Evolutionary conservation across 129 eudicot genomes (phyloP), one percentile per base, ranked within the genome.

Genomic region (Centella asiatica): DNA sequence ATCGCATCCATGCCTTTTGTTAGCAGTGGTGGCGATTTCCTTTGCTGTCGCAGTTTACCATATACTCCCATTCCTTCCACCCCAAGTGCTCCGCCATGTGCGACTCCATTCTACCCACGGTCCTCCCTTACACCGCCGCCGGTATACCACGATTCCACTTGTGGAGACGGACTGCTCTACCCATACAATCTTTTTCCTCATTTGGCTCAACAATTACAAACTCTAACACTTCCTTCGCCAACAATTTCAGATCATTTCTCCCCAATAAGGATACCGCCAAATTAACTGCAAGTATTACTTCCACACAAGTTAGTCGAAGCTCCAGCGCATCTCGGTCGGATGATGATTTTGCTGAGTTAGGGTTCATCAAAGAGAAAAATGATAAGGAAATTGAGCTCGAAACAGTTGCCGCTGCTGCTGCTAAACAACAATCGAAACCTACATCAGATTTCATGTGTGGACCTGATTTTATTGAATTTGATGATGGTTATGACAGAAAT

Each of bases 91-190:
- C 40, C 52, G 24, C 24, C 73, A 79, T 83, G 85, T 66, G 72
- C 45, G 78, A 83, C 57, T 79, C 80, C 70, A 60, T 33, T 64
- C 68, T 74, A 32, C 54, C 72, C 50, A 53, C 71, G 48, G 44
- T 78, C 63, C 45, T 66, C 5, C 71, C 76, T 5, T 73, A 51
- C 61, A 51, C 68, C 17, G 67, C 50, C 67, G 33, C 46, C 69
- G 14, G 13, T 55, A 55, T 26, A 26, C n/a, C n/a, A 51, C n/a
- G 4, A 20, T 47, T 19, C 39, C 44, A 18, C 15, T 51, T 34
- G 24, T 37, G 58, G 58, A 52, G 6, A 52, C 58, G 24, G n/a
- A 42, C 14, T 42, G 15, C 47, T 15, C 18, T 42, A 42, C 47
- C 47, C 47, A 2, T 6, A 37, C 42, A 37, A 13, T 6, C 6